Conservation (phyloP, 1,139 yeast genomes). For the Geotrichum aggregatum region DNA sequence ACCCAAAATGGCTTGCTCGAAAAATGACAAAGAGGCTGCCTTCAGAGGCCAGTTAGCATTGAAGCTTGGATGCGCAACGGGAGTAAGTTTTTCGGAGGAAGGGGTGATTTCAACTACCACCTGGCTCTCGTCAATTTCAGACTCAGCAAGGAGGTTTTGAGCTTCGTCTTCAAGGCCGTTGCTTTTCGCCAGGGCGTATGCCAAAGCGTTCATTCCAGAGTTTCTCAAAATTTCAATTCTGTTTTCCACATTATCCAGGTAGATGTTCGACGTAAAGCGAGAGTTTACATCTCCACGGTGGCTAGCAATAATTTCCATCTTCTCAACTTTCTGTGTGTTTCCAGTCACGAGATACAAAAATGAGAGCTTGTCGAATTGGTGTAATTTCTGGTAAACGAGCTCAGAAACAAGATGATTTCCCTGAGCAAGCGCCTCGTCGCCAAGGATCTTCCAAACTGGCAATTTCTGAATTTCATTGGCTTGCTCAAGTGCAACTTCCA, state of each 20-base stretch:
- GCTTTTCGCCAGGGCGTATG: conserved; percentile 87
- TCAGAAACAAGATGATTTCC: conserved; percentile 87
- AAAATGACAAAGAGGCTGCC: conserved; percentile 67
- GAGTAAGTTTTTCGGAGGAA: conserved; percentile 36
- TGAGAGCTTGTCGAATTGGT: conserved; percentile 80
- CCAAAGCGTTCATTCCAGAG: conserved; percentile 81
- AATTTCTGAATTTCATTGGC: conserved; percentile 72
- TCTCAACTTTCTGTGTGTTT: conserved; percentile 63
- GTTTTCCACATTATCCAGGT: conserved; percentile 67
- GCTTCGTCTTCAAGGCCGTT: conserved; percentile 79
- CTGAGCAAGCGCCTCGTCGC: conserved; percentile 81
- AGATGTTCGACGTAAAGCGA: conserved; percentile 77
- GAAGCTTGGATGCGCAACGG: conserved; percentile 48
- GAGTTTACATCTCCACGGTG: conserved; percentile 79
- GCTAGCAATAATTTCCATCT: conserved; percentile 88
- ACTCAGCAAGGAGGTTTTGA: conserved; percentile 60
- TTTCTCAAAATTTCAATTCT: conserved; percentile 72
- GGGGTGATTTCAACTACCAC: conserved; percentile 50
- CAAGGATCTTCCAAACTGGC: conserved; percentile 75
- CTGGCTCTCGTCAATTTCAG: conserved; percentile 57
- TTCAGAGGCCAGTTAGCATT: conserved; percentile 77
- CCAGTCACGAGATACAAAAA: conserved; percentile 85
- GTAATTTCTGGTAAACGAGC: conserved; percentile 81
- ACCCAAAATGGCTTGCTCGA: conserved; percentile 79
- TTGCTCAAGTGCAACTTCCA: conserved; percentile 81